Evolutionary conservation across 148 eudicot species (phyloP).

Genomic region (Camellia lanceoleosa): DNA sequence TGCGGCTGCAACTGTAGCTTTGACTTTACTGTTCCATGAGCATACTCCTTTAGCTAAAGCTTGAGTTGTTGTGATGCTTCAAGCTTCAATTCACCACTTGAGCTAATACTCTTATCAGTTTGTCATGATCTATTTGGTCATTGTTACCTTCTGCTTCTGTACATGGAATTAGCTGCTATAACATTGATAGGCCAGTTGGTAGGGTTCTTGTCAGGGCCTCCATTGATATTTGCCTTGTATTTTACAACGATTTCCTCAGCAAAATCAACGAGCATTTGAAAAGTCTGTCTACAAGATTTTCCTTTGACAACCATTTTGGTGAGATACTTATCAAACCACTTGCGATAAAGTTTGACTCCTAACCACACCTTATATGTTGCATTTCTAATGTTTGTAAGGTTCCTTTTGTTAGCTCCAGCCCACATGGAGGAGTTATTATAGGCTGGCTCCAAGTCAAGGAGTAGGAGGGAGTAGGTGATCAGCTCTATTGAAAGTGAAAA

Average conservation of each 20-base stretch:
- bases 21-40: too few species aligned
- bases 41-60: too few species aligned
- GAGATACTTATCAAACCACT: slow-evolving; percentile 11
- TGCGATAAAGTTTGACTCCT: slow-evolving; percentile 5
- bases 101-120: not conserved
- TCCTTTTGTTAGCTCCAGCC: not conserved
- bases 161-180: slow-evolving; percentile 8
- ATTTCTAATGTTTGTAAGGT: not conserved
- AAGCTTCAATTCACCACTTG: too few species aligned
- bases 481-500: too few species aligned
- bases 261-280: not conserved
- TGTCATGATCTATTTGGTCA: not conserved
- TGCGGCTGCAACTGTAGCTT: too few species aligned
- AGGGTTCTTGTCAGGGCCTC: not conserved
- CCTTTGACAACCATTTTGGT: not conserved
- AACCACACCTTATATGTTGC: not conserved
- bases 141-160: not conserved
- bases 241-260: not conserved
- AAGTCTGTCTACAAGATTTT: not conserved
- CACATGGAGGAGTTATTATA: too few species aligned
- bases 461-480: too few species aligned
- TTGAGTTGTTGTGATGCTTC: too few species aligned
- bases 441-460: too few species aligned
- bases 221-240: too few species aligned
- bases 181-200: not conserved